A percentile compares a stretch with the other conserved stretches of the same genome.
Evolutionary conservation across 495 filamentous ascomycete species (phyloP).

Genomic region (Evansstolkia leycettana): DNA sequence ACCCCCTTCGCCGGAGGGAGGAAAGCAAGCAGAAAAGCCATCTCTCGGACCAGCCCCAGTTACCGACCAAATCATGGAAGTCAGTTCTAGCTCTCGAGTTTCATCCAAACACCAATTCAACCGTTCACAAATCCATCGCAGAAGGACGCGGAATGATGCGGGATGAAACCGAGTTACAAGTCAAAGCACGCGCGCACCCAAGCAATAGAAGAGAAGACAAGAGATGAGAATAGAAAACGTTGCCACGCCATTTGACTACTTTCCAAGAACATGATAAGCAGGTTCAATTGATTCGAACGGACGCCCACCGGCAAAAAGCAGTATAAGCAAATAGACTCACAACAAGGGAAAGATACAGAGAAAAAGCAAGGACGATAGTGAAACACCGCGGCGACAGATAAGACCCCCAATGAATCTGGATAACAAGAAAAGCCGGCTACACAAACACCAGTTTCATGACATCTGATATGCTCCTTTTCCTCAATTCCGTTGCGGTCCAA

Average conservation of each 20-base stretch:
- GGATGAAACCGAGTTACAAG: conserved; percentile 20
- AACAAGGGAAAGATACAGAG: conserved; percentile 6
- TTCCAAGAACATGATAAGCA: conserved; percentile 9
- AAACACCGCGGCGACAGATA: background rate
- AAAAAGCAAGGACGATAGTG: background rate
- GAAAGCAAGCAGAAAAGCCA: conserved; percentile 1
- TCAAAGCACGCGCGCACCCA: conserved; percentile 1
- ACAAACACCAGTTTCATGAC: conserved; percentile 20
- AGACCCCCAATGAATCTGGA: background rate
- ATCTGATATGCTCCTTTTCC: conserved; percentile 26
- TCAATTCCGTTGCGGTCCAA: conserved; percentile 46
- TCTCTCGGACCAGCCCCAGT: background rate
- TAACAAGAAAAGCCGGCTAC: conserved; percentile 21
- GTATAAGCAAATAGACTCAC: conserved; percentile 9
- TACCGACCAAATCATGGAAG: conserved; percentile 1
- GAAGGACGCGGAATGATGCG: conserved; percentile 20
- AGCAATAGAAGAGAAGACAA: no score
- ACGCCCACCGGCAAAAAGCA: conserved; percentile 6
- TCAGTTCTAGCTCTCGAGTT: conserved; percentile 15
- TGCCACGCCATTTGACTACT: conserved; percentile 15
- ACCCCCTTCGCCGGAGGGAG: conserved; percentile 4
- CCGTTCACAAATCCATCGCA: conserved; percentile 17
- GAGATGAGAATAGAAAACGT: conserved; percentile 3
- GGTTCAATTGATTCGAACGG: conserved; percentile 6
- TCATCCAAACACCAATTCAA: conserved; percentile 21